A percentile compares a stretch with the other conserved stretches of the same genome.
These are phyloP conservation scores for Polysphondylium violaceum DNA, from an alignment of 78 protist genomes.

Conservation along the genomic window DNA sequence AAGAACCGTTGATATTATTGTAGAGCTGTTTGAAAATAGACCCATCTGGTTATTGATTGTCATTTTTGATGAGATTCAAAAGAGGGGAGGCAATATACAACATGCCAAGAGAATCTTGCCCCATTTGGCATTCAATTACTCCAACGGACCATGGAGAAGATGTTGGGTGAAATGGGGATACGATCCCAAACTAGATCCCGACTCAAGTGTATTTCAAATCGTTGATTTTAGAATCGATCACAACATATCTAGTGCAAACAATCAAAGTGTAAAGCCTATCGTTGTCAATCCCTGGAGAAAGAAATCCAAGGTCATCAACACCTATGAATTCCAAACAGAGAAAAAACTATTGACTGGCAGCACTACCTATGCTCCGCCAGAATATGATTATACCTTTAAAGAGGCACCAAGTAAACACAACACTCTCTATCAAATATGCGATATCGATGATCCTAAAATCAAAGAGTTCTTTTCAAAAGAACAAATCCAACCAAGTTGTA, in stretches of 20 bases:
- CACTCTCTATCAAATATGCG: conserved; percentile 7
- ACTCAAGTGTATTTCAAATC: conserved; percentile 16
- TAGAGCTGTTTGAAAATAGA: conserved; percentile 24
- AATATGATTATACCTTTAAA: conserved; percentile 24
- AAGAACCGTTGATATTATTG: not conserved
- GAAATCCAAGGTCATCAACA: not conserved
- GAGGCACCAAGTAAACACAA: not conserved
- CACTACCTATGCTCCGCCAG: conserved; percentile 1
- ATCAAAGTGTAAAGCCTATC: not conserved
- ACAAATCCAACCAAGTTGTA: conserved; percentile 1
- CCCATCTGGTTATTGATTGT: conserved; percentile 13
- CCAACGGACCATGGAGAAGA: conserved; percentile 50
- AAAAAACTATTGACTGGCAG: not conserved
- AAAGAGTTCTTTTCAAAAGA: not conserved
- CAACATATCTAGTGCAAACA: not conserved
- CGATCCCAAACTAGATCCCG: conserved; percentile 38
- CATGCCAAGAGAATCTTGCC: not conserved
- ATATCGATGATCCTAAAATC: conserved; percentile 20
- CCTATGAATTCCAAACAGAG: not conserved
- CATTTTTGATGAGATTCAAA: conserved; percentile 11
- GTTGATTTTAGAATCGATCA: conserved; percentile 15
- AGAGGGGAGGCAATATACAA: conserved; percentile 13
- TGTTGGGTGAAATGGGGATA: conserved; percentile 32
- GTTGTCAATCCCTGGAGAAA: conserved; percentile 14
- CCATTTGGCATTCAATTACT: conserved; percentile 12